Conservation (phyloP, 768 basidiomycete species). For the Hebeloma cylindrosporum region DNA sequence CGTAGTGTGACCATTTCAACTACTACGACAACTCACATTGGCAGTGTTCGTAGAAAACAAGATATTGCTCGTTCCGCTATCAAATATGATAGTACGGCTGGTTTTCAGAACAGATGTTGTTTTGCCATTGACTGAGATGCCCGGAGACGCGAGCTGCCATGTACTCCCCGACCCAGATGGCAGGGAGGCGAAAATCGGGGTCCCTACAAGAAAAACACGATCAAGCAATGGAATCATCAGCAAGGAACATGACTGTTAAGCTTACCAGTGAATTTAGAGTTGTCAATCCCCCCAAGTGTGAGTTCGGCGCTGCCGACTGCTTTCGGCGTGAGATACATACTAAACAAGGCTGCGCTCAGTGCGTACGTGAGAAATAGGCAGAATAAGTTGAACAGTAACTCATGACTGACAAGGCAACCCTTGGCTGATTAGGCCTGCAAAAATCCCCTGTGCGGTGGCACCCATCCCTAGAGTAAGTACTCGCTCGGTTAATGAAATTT, state of each 20-base stretch:
- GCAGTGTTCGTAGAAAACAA: slow-evolving; percentile 49
- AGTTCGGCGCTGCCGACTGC: slow-evolving; percentile 50
- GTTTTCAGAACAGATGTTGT: slow-evolving; percentile 42
- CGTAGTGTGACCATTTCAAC: not conserved
- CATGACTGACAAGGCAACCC: slow-evolving; percentile 48
- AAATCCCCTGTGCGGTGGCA: slow-evolving; percentile 49
- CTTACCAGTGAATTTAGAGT: slow-evolving; percentile 49
- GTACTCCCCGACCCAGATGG: slow-evolving; percentile 34
- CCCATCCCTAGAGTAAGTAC: slow-evolving; percentile 42
- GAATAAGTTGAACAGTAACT: not conserved
- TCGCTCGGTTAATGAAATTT: not conserved
- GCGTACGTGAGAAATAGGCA: not conserved
- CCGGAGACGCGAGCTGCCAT: slow-evolving; percentile 48
- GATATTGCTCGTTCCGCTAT: slow-evolving; percentile 58
- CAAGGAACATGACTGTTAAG: slow-evolving; percentile 9
- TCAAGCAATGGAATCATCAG: slow-evolving; percentile 10
- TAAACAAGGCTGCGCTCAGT: slow-evolving; percentile 43
- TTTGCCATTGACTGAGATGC: slow-evolving; percentile 52
- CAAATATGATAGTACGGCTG: slow-evolving; percentile 50
- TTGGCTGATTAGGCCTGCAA: slow-evolving; percentile 44
- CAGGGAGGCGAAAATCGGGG: slow-evolving; percentile 42
- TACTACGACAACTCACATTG: slow-evolving; percentile 32
- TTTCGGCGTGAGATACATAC: slow-evolving; percentile 48
- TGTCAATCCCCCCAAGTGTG: slow-evolving; percentile 54
- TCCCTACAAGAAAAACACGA: slow-evolving; percentile 30